Evolutionary conservation across 73 alveolate genomes (phyloP).

Genomic region (Tetrahymena thermophila): DNA sequence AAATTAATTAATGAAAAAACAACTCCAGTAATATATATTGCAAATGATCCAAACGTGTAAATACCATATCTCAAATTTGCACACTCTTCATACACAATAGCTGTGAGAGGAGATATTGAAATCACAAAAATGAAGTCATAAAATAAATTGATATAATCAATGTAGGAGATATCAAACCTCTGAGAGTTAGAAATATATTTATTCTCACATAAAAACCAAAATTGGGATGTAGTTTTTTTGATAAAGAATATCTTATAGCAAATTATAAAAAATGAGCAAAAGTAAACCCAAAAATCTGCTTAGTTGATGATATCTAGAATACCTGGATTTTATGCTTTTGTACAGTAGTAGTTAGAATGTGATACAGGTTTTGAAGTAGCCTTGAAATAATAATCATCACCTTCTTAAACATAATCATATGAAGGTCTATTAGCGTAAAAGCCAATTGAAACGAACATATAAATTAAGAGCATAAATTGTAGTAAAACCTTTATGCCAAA

Average conservation of each 20-base stretch:
- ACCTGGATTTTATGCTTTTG: neutral
- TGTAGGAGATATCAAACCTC: neutral
- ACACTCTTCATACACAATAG: neutral
- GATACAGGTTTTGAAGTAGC: neutral
- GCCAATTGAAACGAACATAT: neutral
- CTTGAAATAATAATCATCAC: neutral
- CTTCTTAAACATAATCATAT: neutral
- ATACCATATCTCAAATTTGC: neutral
- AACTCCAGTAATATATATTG: neutral
- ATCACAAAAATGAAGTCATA: neutral
- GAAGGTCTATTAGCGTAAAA: neutral
- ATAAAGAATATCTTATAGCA: neutral
- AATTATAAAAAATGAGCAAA: neutral
- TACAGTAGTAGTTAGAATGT: neutral
- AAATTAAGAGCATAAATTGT: neutral
- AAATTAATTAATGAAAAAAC: neutral
- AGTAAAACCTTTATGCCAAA: neutral
- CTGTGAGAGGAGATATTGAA: neutral
- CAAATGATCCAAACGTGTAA: neutral
- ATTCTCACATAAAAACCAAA: neutral
- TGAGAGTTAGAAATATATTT: neutral
- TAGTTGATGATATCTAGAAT: neutral
- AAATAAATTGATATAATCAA: neutral
- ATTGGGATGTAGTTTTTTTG: neutral
- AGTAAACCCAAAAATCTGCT: neutral